Conservation (phyloP, 148 eudicot species). For the Rhododendron henanense region DNA sequence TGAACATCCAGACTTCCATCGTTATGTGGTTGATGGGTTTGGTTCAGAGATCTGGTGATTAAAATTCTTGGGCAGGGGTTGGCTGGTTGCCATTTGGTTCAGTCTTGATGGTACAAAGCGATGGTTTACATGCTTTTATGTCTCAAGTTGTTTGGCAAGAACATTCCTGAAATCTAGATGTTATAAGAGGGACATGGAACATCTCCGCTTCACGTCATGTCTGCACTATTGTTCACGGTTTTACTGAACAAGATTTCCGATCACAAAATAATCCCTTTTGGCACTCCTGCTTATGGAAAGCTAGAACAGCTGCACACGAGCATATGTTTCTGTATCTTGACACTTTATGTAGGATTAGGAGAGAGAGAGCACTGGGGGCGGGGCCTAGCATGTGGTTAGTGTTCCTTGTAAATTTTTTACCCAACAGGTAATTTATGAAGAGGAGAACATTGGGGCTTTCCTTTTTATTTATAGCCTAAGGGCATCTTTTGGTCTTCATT, state of each 20-base stretch:
- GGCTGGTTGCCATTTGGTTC: neutral
- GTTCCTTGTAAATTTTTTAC: neutral
- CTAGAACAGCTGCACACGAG: no score
- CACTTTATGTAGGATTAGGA: no score
- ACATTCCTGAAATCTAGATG: neutral
- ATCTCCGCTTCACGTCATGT: neutral
- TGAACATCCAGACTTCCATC: neutral
- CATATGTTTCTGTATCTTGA: no score
- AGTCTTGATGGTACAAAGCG: neutral
- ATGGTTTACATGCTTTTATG: neutral
- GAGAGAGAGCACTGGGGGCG: no score
- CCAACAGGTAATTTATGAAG: neutral
- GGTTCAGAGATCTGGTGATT: neutral
- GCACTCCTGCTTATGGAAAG: neutral
- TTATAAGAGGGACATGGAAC: neutral
- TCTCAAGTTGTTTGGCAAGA: conserved; percentile 2
- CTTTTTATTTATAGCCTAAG: no score
- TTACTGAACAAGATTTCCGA: neutral
- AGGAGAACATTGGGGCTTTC: no score
- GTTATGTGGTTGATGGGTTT: neutral
- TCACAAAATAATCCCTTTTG: neutral
- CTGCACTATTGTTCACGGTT: neutral
- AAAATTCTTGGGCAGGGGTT: neutral
- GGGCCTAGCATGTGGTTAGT: no score
- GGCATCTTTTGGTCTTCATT: no score